Base-by-base conservation (phyloP, 768 basidiomycete species). In the Mycena epipterygia region DNA sequence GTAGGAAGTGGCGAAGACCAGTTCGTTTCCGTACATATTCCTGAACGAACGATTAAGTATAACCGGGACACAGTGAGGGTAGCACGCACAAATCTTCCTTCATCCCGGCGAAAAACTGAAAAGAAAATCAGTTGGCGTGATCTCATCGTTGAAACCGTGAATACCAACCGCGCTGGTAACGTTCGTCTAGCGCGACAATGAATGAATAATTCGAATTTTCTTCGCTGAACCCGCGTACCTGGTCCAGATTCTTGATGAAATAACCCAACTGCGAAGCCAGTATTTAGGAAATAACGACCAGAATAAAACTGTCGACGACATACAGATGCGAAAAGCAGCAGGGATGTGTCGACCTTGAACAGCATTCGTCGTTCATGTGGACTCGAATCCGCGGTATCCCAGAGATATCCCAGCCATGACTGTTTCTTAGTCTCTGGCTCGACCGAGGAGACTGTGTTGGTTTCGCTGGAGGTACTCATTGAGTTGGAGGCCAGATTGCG, bases 181-280 rank as follows among this genome's bases (percentile, higher is more conserved):
- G 58, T 72, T 72, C 8, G 71, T 68, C 71, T 72, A 32, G 11
- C 11, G 53, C 13, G 16, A 32, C 14, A 27, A 41, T 44, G 8
- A n/a, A n/a, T n/a, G n/a, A n/a, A n/a, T n/a, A n/a, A n/a, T n/a
- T n/a, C n/a, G n/a, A n/a, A n/a, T n/a, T n/a, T n/a, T n/a, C n/a
- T n/a, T n/a, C n/a, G n/a, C n/a, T n/a, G n/a, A n/a, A n/a, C n/a
- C 17, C 44, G 51, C 68, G 1, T 35, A 73, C 73, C 69, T 73
- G 73, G 61, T 73, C 73, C n/a, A 73, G 57, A 64, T 73, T 73
- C 73, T 73, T 73, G 57, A 73, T 70, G 58, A 73, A 73, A 64
- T 73, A 73, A 11, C 73, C 73, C 49, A 73, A 41, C 73, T 73
- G 35, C 16, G 25, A 29, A 19, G 27, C 5, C 14, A 13, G 33